Evolutionary conservation across 768 basidiomycete genomes (phyloP).

Genomic region (Melanogaster broomeanus): DNA sequence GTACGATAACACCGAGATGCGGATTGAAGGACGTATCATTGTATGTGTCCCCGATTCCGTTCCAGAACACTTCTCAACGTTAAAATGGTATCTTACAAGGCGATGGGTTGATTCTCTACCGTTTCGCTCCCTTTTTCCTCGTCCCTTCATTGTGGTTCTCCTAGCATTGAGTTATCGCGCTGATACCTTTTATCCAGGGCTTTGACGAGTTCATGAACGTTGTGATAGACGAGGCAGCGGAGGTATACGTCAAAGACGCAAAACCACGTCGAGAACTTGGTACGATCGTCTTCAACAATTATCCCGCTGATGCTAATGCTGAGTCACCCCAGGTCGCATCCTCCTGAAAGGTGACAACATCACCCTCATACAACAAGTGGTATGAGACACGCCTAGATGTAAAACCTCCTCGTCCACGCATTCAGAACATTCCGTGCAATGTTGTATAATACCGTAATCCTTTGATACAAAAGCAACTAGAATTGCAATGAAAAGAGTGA

Average conservation of each 20-base stretch:
- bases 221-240: constrained; percentile 89
- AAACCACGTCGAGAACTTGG: constrained; percentile 86
- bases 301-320: constrained; percentile 1
- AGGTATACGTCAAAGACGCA: constrained; percentile 88
- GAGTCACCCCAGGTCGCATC: constrained; percentile 70
- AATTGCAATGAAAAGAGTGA: background rate
- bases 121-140: constrained; percentile 4
- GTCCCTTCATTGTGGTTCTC: constrained; percentile 3
- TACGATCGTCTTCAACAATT: constrained; percentile 39
- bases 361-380: constrained; percentile 86
- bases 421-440: constrained; percentile 7
- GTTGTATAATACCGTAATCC: constrained; percentile 24
- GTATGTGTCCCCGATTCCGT: constrained; percentile 54
- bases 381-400: constrained; percentile 21
- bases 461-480: background rate
- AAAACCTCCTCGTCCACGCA: constrained; percentile 14
- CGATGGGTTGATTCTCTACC: constrained; percentile 22
- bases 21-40: constrained; percentile 94
- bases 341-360: constrained; percentile 98
- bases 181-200: constrained; percentile 56
- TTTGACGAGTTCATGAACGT: constrained; percentile 99
- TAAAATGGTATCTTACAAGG: constrained; percentile 43
- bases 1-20: constrained; percentile 95
- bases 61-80: constrained; percentile 35
- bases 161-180: constrained; percentile 8